Conservation (phyloP, 2,329 filamentous ascomycete species). For the Colletotrichum liriopes region DNA sequence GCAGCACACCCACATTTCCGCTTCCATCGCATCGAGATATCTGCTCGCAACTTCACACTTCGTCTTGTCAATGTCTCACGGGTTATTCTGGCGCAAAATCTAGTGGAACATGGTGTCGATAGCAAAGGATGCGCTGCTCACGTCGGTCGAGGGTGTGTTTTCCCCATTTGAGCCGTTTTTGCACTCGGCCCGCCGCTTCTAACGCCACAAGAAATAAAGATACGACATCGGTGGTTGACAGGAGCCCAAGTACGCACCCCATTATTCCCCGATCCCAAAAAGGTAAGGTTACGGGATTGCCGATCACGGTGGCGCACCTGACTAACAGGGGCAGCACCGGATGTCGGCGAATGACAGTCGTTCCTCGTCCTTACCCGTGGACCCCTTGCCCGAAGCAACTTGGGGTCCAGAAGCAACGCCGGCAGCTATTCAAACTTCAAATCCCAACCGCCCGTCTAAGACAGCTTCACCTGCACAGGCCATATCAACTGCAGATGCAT, state of each 20-base stretch:
- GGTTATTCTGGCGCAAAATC: neutral
- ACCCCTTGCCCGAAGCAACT: neutral
- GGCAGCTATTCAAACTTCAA: neutral
- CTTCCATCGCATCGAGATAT: neutral
- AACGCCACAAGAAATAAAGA: slow-evolving; percentile 15
- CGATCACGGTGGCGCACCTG: slow-evolving; percentile 45
- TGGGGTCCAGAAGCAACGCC: slow-evolving; percentile 6
- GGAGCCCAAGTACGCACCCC: slow-evolving; percentile 30
- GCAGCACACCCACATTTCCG: neutral
- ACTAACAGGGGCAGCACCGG: slow-evolving; percentile 30
- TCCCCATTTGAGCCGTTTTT: slow-evolving; percentile 13
- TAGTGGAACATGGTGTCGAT: neutral
- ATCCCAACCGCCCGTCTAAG: slow-evolving; percentile 9
- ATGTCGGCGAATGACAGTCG: slow-evolving; percentile 20
- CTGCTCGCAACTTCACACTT: neutral
- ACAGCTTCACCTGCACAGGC: slow-evolving; percentile 9
- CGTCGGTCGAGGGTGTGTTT: slow-evolving; percentile 6
- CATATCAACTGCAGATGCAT: neutral
- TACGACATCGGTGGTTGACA: slow-evolving; percentile 18
- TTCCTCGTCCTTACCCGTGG: neutral
- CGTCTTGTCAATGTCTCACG: neutral
- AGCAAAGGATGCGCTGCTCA: slow-evolving; percentile 12
- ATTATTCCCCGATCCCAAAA: slow-evolving; percentile 30
- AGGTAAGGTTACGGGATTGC: slow-evolving; percentile 43
- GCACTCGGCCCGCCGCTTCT: neutral